Evolutionary conservation across 345 rosid genomes (phyloP), one percentile per base, ranked within the genome.

Genomic region (Kandelia obovata): DNA sequence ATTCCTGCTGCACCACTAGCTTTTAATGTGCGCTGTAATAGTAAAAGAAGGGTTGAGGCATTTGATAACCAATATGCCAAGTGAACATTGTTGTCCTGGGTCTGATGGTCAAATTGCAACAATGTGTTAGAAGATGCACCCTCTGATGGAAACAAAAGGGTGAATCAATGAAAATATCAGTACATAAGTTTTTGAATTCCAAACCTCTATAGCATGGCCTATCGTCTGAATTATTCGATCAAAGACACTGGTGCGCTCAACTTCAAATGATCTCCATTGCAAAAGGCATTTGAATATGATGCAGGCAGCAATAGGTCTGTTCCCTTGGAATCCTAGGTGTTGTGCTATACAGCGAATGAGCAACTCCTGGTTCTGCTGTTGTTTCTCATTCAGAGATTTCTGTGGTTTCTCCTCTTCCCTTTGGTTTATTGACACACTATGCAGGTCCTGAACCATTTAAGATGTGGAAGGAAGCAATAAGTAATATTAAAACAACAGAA

Each of bases 201-300:
- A 70, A 61, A 92, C 98, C 96, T 90, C 98, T 71, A 90, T 92
- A 62, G 96, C 96, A 67, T 84, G 82, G 72, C 96, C 97, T 65
- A 89, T 90, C 26, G 94, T 93, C 79, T 90, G 97, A 85, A 93
- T 91, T 74, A 93, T 90, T 61, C 91, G 83, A 77, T 91, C 97
- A 62, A 93, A 93, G 61, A 93, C 90, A 34, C 96, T 89, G 2
- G 97, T 91, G 58, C 97, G 60, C 80, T 91, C 98, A 64, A 93
- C 98, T 83, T 93, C 98, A 79, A 93, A 93, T 26, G 98, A 93
- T 79, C 98, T 83, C 98, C 98, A 91, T 35, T 93, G 98, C 78
- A 93, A 68, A 56, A 93, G 87, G 74, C 94, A 89, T 77, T 93
- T 93, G 83, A 89, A 93, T 71, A 93, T 89, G 79, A 88, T 89